Base-by-base conservation (phyloP, 768 basidiomycete genomes). In the Tubosaeta sp. region DNA sequence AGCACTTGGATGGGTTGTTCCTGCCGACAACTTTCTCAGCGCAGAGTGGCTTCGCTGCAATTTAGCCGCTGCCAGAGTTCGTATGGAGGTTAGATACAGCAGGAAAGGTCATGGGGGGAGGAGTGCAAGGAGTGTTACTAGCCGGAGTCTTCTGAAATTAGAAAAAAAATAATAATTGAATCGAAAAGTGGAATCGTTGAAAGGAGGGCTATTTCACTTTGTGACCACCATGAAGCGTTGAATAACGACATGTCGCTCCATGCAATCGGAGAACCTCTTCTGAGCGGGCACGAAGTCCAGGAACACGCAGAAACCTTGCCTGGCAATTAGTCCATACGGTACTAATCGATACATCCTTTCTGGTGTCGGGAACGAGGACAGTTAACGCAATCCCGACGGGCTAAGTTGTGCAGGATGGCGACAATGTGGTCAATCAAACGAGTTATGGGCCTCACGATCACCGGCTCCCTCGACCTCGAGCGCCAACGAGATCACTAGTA, bases 161-260 rank as follows among this genome's bases (percentile, higher is more conserved):
- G 39, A 58, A 61, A 60, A n/a, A 55, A 56, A 66, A 64, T 59
- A 67, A 63, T 67, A 57, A 60, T 51, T 65, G 51, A 51, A 52
- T 67, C 56, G 55, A 60, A 67, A 65, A 55, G 53, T 48, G 31
- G 51, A 43, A 36, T 53, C 51, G 36, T 46, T 38, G 44, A 22
- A 35, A 25, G 48, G 34, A 54, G 46, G 55, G 32, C 32, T 45
- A 38, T 35, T 34, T 34, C 16, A 34, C 32, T 34, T 34, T 34
- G 39, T n/a, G 13, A 25, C 25, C 25, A 24, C 16, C 14, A 18
- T 29, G 40, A 22, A 38, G 46, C 25, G 45, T 18, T 30, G 34
- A 38, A 35, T 25, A 46, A 25, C 19, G 44, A 22, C 44, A 22
- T 44, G 18, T 31, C 43, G 14, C 11, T 21, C 6, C 39, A 32